Evolutionary conservation across 2,329 filamentous ascomycete species (phyloP), one percentile per base, ranked within the genome.

Genomic region (Eurotiales sp.): DNA sequence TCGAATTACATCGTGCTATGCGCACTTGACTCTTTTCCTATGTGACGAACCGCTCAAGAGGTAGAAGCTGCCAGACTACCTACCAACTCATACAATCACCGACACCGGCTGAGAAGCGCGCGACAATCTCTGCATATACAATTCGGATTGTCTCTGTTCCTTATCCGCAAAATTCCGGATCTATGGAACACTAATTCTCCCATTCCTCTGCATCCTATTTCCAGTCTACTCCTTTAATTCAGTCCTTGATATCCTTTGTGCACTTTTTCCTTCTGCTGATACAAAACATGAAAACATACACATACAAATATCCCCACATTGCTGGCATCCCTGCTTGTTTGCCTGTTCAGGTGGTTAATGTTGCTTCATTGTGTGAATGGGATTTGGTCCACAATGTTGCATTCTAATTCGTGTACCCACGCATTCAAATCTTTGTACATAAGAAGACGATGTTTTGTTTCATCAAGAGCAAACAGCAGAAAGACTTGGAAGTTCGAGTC

Each of bases 21-120:
- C 19, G 37, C 46, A 50, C 46, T 15, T 34, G 12, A 36, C n/a
- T n/a, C n/a, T 34, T 52, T 52, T 52, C 44, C 50, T 52, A 52
- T 52, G 50, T 52, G 39, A 46, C 30, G 40, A 41, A 43, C 11
- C 23, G 29, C 37, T 46, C 44, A 52, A 45, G 34, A 39, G 21
- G 27, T 17, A 39, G 15, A 21, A 44, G 29, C 49, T 29, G 30
- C 30, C 23, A 19, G 7, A 37, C 15, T 29, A 32, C 40, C 34
- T 23, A 36, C 37, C 29, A 21, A 27, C 8, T n/a, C n/a, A n/a
- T n/a, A n/a, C 17, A 25, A 39, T 23, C 45, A 25, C 37, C 37
- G 36, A 40, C 23, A 48, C 25, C 34, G 36, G 17, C 46, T 14
- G 46, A 41, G 32, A 36, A 25, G 14, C 7, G 34, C 34, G 19